Base-by-base conservation (phyloP, 805 yeast genomes). In the Hemisphaericaspora nanyangensis region DNA sequence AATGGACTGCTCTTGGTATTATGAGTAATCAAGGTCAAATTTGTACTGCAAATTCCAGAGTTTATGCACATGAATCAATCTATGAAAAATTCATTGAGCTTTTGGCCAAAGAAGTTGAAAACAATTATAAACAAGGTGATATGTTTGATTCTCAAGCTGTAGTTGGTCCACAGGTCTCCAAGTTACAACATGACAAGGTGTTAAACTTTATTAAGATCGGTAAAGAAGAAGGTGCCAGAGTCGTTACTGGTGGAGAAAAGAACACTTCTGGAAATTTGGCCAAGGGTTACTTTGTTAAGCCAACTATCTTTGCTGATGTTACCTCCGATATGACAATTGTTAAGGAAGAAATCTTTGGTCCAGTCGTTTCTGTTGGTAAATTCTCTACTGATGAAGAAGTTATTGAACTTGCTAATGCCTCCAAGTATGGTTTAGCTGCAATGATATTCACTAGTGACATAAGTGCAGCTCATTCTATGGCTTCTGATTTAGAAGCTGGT, bases 271-370 rank as follows among this genome's bases (percentile, higher is more conserved):
- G 65, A 34, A 56, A 48, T 17, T 51, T 63, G 32, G 46, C 58
- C 30, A 68, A 66, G 41, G 95, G 95, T 4, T 85, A 62, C 63
- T 87, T 65, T 58, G 68, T 86, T 49, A 73, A 77, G 51, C 95
- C 95, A 42, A 85, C 95, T 4, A 70, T 87, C 31, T 85, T 86
- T 51, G 72, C 81, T 18, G 85, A 84, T 51, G 87, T 84, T 35
- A 72, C 68, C 38, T 80, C 81, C 45, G 59, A 71, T 24, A 80
- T 82, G 77, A 68, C 74, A 43, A 76, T 87, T 36, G 83, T 81
- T 41, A 72, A 72, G 48, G 95, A 87, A 61, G 95, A 87, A 63
- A 85, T 87, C 42, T 87, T 87, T 60, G 95, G 95, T 15, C 95
- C 95, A 12, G 95, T 87, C 25, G 87, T 82, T 18, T 70, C 79